A percentile compares a stretch with the other conserved stretches of the same genome.
Evolutionary conservation across 805 yeast species (phyloP).

Genomic region (Kodamaea kaohsiungensis): DNA sequence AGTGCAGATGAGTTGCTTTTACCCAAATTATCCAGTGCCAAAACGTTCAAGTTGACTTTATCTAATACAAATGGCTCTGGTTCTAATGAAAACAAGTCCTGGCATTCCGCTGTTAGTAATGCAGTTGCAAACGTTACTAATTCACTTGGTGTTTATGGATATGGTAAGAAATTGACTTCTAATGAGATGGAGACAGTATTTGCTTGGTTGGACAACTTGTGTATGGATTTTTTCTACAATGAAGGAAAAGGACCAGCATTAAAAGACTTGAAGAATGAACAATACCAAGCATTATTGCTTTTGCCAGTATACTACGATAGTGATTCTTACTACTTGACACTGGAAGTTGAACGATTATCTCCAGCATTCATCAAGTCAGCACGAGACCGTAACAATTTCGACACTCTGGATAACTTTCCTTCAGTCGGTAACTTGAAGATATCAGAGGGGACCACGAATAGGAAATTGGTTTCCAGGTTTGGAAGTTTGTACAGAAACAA

Average conservation of each 20-base stretch:
- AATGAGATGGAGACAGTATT: constrained; percentile 68
- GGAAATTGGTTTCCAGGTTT: constrained; percentile 26
- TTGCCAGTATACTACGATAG: constrained; percentile 68
- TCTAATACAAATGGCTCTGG: constrained; percentile 16
- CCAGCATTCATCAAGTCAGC: constrained; percentile 53
- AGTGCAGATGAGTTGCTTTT: constrained; percentile 71
- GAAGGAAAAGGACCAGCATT: constrained; percentile 80
- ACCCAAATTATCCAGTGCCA: constrained; percentile 63
- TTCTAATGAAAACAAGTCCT: constrained; percentile 12
- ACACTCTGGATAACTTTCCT: constrained; percentile 14
- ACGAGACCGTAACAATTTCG: constrained; percentile 49
- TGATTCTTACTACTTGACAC: constrained; percentile 45
- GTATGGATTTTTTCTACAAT: constrained; percentile 74
- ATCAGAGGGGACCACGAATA: constrained; percentile 8
- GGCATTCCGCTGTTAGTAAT: constrained; percentile 48
- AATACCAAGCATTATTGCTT: constrained; percentile 63
- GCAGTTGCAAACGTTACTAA: constrained; percentile 53
- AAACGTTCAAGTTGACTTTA: constrained; percentile 28
- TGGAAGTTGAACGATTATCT: constrained; percentile 60
- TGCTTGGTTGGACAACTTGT: constrained; percentile 66
- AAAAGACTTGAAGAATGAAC: constrained; percentile 57
- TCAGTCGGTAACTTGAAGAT: constrained; percentile 3
- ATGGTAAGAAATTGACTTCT: constrained; percentile 55
- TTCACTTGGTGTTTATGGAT: constrained; percentile 45
- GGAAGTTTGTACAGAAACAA: constrained; percentile 59